Percentiles rank a stretch among this genome's conserved stretches.
These are phyloP conservation scores for Fragaria nilgerrensis DNA, from an alignment of 306 rosid genomes.

Conservation along the genomic window DNA sequence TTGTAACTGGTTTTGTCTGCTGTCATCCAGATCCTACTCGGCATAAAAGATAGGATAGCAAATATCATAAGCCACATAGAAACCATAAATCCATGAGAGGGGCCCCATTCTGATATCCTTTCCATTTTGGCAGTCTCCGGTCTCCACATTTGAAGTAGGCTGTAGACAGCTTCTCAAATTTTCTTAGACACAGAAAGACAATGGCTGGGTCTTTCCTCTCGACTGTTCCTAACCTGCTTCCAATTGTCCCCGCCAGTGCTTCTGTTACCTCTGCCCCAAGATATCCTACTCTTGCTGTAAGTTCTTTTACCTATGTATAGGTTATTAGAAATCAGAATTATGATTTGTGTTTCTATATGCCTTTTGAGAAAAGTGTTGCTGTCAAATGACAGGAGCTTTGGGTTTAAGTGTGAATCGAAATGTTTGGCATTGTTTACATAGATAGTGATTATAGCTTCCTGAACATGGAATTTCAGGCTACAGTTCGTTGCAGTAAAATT, in stretches of 20 bases:
- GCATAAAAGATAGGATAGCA: constrained; percentile 36
- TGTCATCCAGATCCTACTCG: constrained; percentile 11
- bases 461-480: constrained; percentile 39
- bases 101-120: constrained; percentile 18
- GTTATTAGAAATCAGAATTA: neutral
- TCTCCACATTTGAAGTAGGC: constrained; percentile 6
- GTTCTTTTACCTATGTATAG: constrained; percentile 11
- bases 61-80: constrained; percentile 19
- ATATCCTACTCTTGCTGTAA: constrained; percentile 53
- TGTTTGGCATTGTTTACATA: constrained; percentile 6
- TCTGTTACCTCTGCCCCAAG: constrained; percentile 24
- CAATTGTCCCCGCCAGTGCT: constrained; percentile 37
- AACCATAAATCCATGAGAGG: neutral
- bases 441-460: constrained; percentile 4
- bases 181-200: constrained; percentile 12
- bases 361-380: constrained; percentile 13
- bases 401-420: neutral
- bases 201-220: constrained; percentile 79
- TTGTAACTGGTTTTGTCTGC: neutral
- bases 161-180: neutral
- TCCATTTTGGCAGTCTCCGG: constrained; percentile 5
- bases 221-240: constrained; percentile 45
- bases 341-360: neutral
- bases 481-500: constrained; percentile 51
- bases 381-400: neutral